phyloP scores from a whole-genome alignment of 306 rosid genomes.

The Quercus mongolica region DNA sequence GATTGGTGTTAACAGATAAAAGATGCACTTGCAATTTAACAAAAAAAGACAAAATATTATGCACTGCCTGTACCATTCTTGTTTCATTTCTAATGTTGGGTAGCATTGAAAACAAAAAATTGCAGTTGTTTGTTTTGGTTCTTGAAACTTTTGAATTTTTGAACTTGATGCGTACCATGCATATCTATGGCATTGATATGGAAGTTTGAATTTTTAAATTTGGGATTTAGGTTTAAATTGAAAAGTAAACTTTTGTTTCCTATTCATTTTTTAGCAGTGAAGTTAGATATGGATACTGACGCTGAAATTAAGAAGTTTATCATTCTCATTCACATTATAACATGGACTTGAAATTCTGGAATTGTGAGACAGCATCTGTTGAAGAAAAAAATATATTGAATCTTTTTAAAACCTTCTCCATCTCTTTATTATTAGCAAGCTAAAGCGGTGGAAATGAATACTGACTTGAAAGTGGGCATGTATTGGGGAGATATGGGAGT shows the following conservation, averaged over 20 bases:
- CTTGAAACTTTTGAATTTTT: background rate
- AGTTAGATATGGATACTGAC: background rate
- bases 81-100: background rate
- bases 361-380: background rate
- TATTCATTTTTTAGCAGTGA: background rate
- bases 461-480: conserved; percentile 67
- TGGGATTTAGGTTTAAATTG: background rate
- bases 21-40: too few species aligned
- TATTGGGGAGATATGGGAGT: conserved; percentile 80
- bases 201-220: background rate
- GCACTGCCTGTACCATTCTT: background rate
- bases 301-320: background rate
- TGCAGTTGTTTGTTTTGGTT: background rate
- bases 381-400: background rate
- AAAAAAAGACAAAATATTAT: too few species aligned
- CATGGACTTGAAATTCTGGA: background rate
- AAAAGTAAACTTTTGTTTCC: background rate
- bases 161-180: background rate
- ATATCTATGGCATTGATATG: background rate
- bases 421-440: conserved; percentile 62
- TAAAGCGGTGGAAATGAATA: conserved; percentile 50
- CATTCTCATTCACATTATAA: background rate
- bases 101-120: background rate
- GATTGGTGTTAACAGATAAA: background rate
- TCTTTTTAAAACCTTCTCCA: background rate